Base-by-base conservation (phyloP, 768 basidiomycete genomes). In the Leccinum subgranulosum region DNA sequence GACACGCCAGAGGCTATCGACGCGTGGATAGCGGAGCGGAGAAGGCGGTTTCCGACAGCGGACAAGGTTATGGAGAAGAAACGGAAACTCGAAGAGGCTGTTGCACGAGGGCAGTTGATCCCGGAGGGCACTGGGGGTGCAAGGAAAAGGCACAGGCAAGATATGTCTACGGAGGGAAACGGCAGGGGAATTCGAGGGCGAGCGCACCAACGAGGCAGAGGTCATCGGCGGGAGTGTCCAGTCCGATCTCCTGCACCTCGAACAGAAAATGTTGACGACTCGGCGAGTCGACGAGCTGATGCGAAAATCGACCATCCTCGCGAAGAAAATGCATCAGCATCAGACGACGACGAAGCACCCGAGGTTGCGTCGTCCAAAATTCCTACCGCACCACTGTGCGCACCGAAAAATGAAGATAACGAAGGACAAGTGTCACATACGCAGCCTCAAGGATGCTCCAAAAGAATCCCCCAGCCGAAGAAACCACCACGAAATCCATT, bases 11-110 rank as follows among this genome's bases (percentile, higher is more conserved):
- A 94, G 65, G 83, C 86, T 8, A 75, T 98, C 57, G 84, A 83
- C 21, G 84, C 82, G 31, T 98, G 96, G 96, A 82, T 96, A 49
- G 85, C 82, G 14, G 95, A 98, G 66, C 85, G 96, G 43, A 94
- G 85, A 72, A 86, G 83, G 63, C 84, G 89, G 15, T 98, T 89
- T 79, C 96, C 96, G 11, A 90, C 86, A 17, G 69, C 81, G 29
- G 66, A 77, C 49, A 82, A 84, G 25, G 79, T 92, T 2, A 83
- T 82, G 57, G 92, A 96, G 47, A 97, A 95, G 78, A 87, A 87
- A 64, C 79, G 83, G 61, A 92, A 89, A 66, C 69, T 85, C 23
- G 82, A 87, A 59, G 92, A 93, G 60, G 94, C 93, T 9, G 75
- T 83, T 33, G 85, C 84, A n/a, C 81, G 89, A 53, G 94, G 94